Conservation (phyloP, 2,329 filamentous ascomycete species). For the Onygenales sp. region DNA sequence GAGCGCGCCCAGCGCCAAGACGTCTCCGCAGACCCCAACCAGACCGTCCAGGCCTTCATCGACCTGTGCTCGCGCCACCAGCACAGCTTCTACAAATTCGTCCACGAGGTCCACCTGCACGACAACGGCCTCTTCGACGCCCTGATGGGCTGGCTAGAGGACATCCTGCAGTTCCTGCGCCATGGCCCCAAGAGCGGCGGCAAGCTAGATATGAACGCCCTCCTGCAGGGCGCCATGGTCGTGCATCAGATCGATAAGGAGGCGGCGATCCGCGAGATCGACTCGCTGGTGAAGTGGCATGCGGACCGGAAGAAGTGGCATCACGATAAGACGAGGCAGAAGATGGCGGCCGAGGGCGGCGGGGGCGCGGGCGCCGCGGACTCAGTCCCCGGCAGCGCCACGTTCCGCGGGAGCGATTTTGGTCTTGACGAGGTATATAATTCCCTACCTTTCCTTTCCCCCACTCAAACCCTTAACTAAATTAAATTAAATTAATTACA, state of each 20-base stretch:
- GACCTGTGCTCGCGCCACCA: constrained; percentile 92
- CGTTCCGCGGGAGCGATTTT: constrained; percentile 76
- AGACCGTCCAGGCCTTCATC: constrained; percentile 96
- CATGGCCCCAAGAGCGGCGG: constrained; percentile 69
- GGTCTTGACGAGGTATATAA: constrained; percentile 63
- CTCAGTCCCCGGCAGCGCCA: constrained; percentile 43
- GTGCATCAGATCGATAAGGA: constrained; percentile 59
- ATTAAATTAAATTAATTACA: constrained; percentile 17
- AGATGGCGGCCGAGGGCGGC: constrained; percentile 76
- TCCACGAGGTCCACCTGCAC: constrained; percentile 94
- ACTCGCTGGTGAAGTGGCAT: constrained; percentile 84
- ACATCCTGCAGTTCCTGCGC: constrained; percentile 84
- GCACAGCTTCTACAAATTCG: constrained; percentile 96
- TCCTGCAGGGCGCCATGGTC: constrained; percentile 72
- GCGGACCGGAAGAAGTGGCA: constrained; percentile 96
- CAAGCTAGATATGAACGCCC: constrained; percentile 84
- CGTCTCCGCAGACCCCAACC: constrained; percentile 89
- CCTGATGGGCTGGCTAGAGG: constrained; percentile 95
- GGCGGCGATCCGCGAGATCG: constrained; percentile 68
- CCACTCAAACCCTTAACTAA: constrained; percentile 3
- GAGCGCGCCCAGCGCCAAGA: constrained; percentile 62
- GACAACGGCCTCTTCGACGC: constrained; percentile 95
- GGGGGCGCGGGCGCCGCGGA: constrained; percentile 33
- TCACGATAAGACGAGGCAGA: constrained; percentile 92
- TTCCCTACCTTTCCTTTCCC: constrained; percentile 2